Conservation (phyloP, 2,329 filamentous ascomycete species). For the Pezicula carpinea region DNA sequence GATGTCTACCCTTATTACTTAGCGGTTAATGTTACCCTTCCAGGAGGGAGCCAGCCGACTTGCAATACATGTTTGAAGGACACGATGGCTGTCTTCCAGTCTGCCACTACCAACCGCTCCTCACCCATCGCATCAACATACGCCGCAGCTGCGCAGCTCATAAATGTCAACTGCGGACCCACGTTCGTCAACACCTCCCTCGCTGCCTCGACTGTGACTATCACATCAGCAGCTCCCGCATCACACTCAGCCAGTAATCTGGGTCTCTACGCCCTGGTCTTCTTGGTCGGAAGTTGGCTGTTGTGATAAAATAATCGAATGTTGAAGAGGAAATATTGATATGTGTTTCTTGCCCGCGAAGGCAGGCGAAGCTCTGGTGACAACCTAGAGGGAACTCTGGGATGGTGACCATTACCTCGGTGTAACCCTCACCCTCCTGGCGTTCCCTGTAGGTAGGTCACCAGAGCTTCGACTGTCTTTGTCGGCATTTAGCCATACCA, state of each 20-base stretch:
- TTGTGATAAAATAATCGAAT: slow-evolving; percentile 1
- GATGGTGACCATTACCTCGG: too few species aligned
- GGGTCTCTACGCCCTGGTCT: slow-evolving; percentile 12
- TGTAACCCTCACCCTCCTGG: too few species aligned
- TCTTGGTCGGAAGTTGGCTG: slow-evolving; percentile 15
- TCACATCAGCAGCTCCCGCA: neutral
- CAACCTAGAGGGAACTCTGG: too few species aligned
- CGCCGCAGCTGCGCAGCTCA: slow-evolving; percentile 60
- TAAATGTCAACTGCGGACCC: slow-evolving; percentile 63
- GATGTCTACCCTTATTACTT: slow-evolving; percentile 83
- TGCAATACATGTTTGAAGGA: slow-evolving; percentile 74
- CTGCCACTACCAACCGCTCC: slow-evolving; percentile 59
- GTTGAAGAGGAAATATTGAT: too few species aligned
- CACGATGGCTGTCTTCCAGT: slow-evolving; percentile 77
- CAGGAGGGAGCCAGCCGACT: slow-evolving; percentile 60
- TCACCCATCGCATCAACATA: slow-evolving; percentile 69
- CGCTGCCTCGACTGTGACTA: slow-evolving; percentile 29
- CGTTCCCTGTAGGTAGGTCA: too few species aligned
- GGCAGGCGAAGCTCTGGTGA: too few species aligned
- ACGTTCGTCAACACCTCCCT: slow-evolving; percentile 54
- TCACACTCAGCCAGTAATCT: neutral
- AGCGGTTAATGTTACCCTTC: slow-evolving; percentile 70
- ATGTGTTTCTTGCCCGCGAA: too few species aligned
- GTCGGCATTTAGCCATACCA: too few species aligned
- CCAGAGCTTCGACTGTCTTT: too few species aligned